Conservation (phyloP, 225 moss, liverwort and hornwort species). For the Sphagnum contortum region DNA sequence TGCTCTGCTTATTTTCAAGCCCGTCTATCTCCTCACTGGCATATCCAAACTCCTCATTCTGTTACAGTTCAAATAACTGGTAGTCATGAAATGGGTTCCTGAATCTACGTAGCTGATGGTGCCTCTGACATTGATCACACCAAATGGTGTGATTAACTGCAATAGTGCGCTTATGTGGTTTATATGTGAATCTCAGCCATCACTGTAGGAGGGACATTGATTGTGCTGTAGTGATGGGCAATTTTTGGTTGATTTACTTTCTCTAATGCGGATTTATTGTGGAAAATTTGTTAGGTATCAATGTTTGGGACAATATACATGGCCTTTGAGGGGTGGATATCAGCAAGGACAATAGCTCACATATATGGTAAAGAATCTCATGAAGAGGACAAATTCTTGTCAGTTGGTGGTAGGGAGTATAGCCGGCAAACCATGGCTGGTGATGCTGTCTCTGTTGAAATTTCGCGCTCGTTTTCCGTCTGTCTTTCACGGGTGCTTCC, state of each 20-base stretch:
- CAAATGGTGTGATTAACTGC: too few species aligned
- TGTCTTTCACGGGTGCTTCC: conserved; percentile 72
- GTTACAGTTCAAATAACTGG: too few species aligned
- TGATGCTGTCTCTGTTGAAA: conserved; percentile 61
- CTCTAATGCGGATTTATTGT: neutral
- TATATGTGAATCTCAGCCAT: too few species aligned
- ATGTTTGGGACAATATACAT: conserved; percentile 68
- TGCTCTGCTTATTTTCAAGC: neutral
- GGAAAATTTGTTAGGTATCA: conserved; percentile 37
- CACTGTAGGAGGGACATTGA: too few species aligned
- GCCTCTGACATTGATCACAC: too few species aligned
- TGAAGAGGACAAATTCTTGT: conserved; percentile 50
- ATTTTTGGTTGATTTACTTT: neutral
- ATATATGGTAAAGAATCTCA: conserved; percentile 71
- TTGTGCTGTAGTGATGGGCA: too few species aligned
- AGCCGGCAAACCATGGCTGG: conserved; percentile 24
- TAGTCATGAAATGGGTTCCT: too few species aligned
- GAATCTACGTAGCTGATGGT: too few species aligned
- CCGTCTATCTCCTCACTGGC: neutral
- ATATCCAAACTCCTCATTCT: too few species aligned
- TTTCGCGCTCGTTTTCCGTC: conserved; percentile 51
- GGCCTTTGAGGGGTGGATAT: conserved; percentile 86
- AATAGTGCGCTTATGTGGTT: too few species aligned
- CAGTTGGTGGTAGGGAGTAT: conserved; percentile 73
- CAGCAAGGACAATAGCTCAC: conserved; percentile 78